Evolutionary conservation across 352 stramenopile species (phyloP), one percentile per base, ranked within the genome.

Genomic region (Phytophthora pisi): DNA sequence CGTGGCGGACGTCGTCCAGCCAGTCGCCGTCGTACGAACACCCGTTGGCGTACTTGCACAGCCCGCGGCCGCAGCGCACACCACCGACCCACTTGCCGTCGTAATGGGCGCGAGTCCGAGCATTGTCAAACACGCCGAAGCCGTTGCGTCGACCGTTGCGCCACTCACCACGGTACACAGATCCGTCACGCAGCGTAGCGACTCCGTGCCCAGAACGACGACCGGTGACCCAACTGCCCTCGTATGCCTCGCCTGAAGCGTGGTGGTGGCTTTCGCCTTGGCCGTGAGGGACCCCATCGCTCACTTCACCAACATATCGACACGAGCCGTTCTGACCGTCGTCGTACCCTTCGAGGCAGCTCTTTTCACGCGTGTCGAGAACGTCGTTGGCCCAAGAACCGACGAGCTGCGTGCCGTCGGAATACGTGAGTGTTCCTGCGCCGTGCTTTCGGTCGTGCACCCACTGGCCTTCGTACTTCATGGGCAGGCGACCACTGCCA

Each of bases 21-120:
- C 88, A 95, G 45, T 97, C 77, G 26, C 91, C 91, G 61, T 96
- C 81, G 66, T 97, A 97, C 28, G 77, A 57, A 20, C 74, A 78
- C 10, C 84, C 83, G 43, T 86, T 90, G 26, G 84, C 81, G 55
- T 89, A 91, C 5, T 61, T 82, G 62, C 79, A 91, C 20, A 20
- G 20, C 0, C 84, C 84, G 11, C 71, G 83, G 24, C 86, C 86
- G 42, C 83, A 95, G 31, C 86, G 86, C 26, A 88, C 61, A 46
- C 75, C 78, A 4, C 89, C 82, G 42, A 97, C 88, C 91, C 91
- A 97, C 38, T 96, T 93, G 31, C 91, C 91, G 24, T 89, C 70
- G 68, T 96, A 97, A 30, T 71, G 68, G 42, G 84, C 88, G 47
- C 74, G 80, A 54, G 68, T 88, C 18, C 74, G 75, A 38, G 68